These are phyloP conservation scores for Aspergillus amoenus DNA, from an alignment of 2,329 filamentous ascomycete species.

Conservation along the genomic window DNA sequence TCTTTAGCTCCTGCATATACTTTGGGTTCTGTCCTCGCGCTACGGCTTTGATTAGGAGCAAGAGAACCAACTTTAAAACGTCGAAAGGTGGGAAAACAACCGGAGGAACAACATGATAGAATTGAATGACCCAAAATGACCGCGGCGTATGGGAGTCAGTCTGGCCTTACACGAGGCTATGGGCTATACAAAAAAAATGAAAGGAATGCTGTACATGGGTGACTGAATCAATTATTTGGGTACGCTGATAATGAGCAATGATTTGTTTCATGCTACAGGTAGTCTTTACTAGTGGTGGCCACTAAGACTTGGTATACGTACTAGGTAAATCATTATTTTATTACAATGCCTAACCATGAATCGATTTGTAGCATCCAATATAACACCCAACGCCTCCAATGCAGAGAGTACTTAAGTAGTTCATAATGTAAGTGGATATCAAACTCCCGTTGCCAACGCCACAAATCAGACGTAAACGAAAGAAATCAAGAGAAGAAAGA, in stretches of 20 bases:
- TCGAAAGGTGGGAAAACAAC: not conserved
- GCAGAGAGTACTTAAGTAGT: slow-evolving; percentile 5
- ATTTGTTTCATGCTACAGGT: not conserved
- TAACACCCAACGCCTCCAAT: slow-evolving; percentile 11
- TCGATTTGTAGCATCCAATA: not conserved
- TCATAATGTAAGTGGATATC: slow-evolving; percentile 3
- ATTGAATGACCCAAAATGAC: slow-evolving; percentile 18
- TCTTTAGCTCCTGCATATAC: not conserved
- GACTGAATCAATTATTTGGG: not conserved
- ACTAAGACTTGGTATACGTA: not conserved
- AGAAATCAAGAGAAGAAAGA: slow-evolving; percentile 4
- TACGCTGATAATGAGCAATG: not conserved
- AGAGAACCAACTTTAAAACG: not conserved
- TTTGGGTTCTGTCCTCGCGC: not conserved
- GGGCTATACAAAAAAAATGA: slow-evolving; percentile 7
- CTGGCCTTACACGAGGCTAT: slow-evolving; percentile 28
- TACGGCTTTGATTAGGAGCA: not conserved
- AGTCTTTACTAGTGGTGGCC: not conserved
- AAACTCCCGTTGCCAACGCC: slow-evolving; percentile 10
- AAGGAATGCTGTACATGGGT: slow-evolving; percentile 7
- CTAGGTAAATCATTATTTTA: not conserved
- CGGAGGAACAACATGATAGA: slow-evolving; percentile 6
- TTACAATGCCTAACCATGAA: not conserved
- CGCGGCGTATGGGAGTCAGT: slow-evolving; percentile 37
- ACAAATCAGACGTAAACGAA: not conserved